phyloP scores from a whole-genome alignment of 768 basidiomycete genomes.

The Lactarius psammicola region DNA sequence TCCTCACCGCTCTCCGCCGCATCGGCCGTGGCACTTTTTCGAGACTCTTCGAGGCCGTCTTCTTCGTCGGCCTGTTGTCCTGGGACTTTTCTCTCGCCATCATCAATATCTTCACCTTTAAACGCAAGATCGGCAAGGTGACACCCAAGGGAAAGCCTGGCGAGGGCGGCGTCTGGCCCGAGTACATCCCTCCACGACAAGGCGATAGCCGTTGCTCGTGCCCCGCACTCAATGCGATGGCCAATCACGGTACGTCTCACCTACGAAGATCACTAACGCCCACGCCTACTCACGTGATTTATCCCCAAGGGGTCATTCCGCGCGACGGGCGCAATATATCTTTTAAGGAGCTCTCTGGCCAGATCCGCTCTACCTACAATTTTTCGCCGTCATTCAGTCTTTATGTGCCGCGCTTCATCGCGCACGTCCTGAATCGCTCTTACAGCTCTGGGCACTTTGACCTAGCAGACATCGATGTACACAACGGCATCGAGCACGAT shows the following conservation, averaged over 20 bases:
- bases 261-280: background rate
- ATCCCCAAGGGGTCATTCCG: constrained; percentile 42
- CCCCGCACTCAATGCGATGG: constrained; percentile 76
- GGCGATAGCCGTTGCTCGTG: constrained; percentile 73
- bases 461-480: constrained; percentile 63
- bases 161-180: constrained; percentile 64
- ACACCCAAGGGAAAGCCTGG: constrained; percentile 56
- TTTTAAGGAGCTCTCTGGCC: constrained; percentile 47
- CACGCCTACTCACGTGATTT: background rate
- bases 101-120: constrained; percentile 51
- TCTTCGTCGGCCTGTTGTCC: constrained; percentile 36
- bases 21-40: constrained; percentile 15
- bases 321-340: constrained; percentile 69
- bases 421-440: constrained; percentile 53
- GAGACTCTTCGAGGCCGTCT: constrained; percentile 4
- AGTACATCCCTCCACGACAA: constrained; percentile 53
- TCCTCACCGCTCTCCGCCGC: constrained; percentile 25
- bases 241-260: constrained; percentile 66
- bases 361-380: constrained; percentile 61
- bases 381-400: constrained; percentile 65
- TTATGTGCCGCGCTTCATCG: constrained; percentile 62
- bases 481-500: constrained; percentile 77
- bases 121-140: constrained; percentile 51
- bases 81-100: constrained; percentile 56
- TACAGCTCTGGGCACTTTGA: constrained; percentile 61